Evolutionary conservation across 2,329 filamentous ascomycete genomes (phyloP), one percentile per base, ranked within the genome.

Genomic region (Rutstroemia sydowiana): DNA sequence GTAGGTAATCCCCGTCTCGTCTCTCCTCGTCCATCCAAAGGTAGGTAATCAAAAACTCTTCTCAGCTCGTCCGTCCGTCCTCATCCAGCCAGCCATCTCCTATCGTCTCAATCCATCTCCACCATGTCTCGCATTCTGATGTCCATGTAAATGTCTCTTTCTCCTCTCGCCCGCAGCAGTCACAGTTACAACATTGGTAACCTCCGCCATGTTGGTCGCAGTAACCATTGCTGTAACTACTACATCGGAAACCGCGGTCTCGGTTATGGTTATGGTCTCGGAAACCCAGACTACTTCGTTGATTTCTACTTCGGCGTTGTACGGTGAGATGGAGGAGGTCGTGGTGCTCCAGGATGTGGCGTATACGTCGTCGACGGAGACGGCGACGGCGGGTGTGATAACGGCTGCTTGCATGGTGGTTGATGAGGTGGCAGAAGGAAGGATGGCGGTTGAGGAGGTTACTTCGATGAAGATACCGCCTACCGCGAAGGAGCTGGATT

Each of bases 201-300:
- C 23, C 8, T 4, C 8, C 23, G 8, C 23, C 23, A 26, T 26
- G 23, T 8, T 26, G 23, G 23, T 26, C 8, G 8, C 23, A 26
- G 8, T 8, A 26, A 4, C 23, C 23, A 26, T 8, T 4, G 23
- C 8, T 26, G n/a, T n/a, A n/a, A n/a, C n/a, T n/a, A n/a, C n/a
- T n/a, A n/a, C n/a, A n/a, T n/a, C n/a, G n/a, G n/a, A n/a, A 23
- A 42, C 40, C 13, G 40, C 31, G 3, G 28, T 47, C 3, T 40
- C 41, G 3, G 42, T 50, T n/a, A 34, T 37, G 5, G 18, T 41
- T 0, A 31, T 11, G 10, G 48, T 54, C 11, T 53, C 49, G 5
- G 34, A 51, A 16, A 81, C 74, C 74, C 77, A 79, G 11, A 81
- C 65, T 20, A 84, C 73, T 68, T 82, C 75, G 55, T 72, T 72